Percentiles rank a stretch among this genome's conserved stretches.
These are phyloP conservation scores for Acmispon strigosus DNA, from an alignment of 306 rosid species.

Conservation along the genomic window DNA sequence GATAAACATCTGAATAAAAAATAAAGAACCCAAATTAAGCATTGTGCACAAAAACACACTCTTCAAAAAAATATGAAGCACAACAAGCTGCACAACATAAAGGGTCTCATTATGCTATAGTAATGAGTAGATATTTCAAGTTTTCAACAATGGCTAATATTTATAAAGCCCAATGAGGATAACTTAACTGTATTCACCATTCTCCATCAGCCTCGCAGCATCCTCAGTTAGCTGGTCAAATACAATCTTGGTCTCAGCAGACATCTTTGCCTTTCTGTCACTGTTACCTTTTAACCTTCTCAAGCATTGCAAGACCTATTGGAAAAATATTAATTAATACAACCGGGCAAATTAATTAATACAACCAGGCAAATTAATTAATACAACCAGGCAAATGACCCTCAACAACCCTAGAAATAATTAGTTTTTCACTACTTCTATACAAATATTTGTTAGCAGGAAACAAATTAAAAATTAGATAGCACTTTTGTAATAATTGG, in stretches of 20 bases:
- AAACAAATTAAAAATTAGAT: too few species aligned
- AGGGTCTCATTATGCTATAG: background rate
- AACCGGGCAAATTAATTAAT: slow-evolving; percentile 13
- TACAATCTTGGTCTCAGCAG: slow-evolving; percentile 55
- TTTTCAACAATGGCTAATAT: slow-evolving; percentile 9
- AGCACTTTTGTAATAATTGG: too few species aligned
- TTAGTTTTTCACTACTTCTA: background rate
- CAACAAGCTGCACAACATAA: background rate
- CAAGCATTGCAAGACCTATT: slow-evolving; percentile 79
- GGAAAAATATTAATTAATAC: slow-evolving; percentile 24
- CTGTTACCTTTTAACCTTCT: slow-evolving; percentile 88
- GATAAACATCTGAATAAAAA: slow-evolving; percentile 68
- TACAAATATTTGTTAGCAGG: too few species aligned
- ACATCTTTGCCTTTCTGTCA: slow-evolving; percentile 83
- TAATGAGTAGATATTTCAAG: background rate
- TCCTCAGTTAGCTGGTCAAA: slow-evolving; percentile 98
- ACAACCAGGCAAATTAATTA: slow-evolving; percentile 15
- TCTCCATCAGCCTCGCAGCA: slow-evolving; percentile 86
- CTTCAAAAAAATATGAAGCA: background rate
- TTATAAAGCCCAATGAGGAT: slow-evolving; percentile 1
- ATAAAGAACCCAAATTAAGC: slow-evolving; percentile 9
- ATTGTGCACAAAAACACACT: background rate
- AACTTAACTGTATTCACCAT: slow-evolving; percentile 83
- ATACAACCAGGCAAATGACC: slow-evolving; percentile 9
- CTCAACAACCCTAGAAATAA: slow-evolving; percentile 8